Conservation (phyloP, 1,284 basidiomycete genomes). For the Boletus sp. region DNA sequence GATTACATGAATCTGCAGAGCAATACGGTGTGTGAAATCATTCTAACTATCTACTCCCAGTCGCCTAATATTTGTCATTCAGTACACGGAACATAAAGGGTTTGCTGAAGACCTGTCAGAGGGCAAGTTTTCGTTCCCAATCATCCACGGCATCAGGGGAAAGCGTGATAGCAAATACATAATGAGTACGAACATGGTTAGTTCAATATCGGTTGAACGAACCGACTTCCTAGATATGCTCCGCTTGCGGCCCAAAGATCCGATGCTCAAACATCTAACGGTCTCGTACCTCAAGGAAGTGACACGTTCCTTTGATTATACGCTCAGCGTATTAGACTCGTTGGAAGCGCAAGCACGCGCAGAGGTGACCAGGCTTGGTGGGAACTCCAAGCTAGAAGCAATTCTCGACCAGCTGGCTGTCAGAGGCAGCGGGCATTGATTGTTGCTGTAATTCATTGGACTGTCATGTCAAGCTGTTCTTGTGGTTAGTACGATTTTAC, state of each 20-base stretch:
- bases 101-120: constrained; percentile 93
- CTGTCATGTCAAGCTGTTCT: not conserved
- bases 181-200: constrained; percentile 58
- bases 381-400: constrained; percentile 23
- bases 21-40: constrained; percentile 49
- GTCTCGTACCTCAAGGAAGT: constrained; percentile 70
- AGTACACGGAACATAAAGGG: constrained; percentile 90
- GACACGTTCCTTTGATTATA: constrained; percentile 73
- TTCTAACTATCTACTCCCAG: not conserved
- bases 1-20: constrained; percentile 96
- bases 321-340: constrained; percentile 49
- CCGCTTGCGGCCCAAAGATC: constrained; percentile 76
- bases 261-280: constrained; percentile 72
- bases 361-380: constrained; percentile 26
- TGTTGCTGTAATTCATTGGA: too few species aligned
- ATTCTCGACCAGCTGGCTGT: constrained; percentile 23
- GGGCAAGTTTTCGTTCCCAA: constrained; percentile 94
- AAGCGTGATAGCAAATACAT: constrained; percentile 72
- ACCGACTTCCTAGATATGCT: constrained; percentile 62
- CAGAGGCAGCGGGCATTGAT: not conserved
- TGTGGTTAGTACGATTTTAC: constrained; percentile 1
- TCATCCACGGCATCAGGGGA: constrained; percentile 85
- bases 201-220: constrained; percentile 1
- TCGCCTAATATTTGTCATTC: not conserved
- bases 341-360: constrained; percentile 47